These are phyloP conservation scores for Aspergillus eucalypticola DNA, from an alignment of 2,329 filamentous ascomycete species.

Conservation along the genomic window DNA sequence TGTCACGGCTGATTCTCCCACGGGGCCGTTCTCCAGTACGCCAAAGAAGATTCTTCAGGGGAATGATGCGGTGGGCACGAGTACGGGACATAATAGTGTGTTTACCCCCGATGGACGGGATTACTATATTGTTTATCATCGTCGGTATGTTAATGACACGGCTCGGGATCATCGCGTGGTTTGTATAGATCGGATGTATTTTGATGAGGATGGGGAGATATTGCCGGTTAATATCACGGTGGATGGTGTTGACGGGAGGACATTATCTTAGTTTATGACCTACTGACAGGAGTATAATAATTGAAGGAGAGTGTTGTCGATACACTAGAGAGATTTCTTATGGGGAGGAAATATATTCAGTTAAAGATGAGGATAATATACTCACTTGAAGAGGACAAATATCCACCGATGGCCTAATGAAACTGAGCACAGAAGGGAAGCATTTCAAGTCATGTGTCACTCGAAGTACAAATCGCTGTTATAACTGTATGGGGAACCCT, in stretches of 20 bases:
- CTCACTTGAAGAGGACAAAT: too few relatives aligned
- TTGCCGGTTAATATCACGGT: constrained; percentile 43
- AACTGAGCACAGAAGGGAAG: too few relatives aligned
- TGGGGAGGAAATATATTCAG: too few relatives aligned
- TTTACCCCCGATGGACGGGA: constrained; percentile 43
- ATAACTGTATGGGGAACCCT: too few relatives aligned
- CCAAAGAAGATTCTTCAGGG: constrained; percentile 41
- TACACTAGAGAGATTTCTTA: neutral
- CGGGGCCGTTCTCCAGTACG: constrained; percentile 45
- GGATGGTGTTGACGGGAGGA: constrained; percentile 27
- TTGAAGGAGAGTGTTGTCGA: neutral
- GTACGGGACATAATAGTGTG: constrained; percentile 48
- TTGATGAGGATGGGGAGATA: constrained; percentile 48
- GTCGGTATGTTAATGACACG: constrained; percentile 47
- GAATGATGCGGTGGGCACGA: constrained; percentile 27
- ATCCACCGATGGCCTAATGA: too few relatives aligned
- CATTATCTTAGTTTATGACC: constrained; percentile 1
- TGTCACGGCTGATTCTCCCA: constrained; percentile 42
- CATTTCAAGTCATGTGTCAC: too few relatives aligned
- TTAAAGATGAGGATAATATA: too few relatives aligned
- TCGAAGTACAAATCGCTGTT: too few relatives aligned
- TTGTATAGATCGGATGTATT: constrained; percentile 53
- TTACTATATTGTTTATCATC: constrained; percentile 52
- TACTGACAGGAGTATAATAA: neutral
- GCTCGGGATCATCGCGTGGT: constrained; percentile 50